phyloP scores from a whole-genome alignment of 345 rosid species.

The Kernera saxatilis region DNA sequence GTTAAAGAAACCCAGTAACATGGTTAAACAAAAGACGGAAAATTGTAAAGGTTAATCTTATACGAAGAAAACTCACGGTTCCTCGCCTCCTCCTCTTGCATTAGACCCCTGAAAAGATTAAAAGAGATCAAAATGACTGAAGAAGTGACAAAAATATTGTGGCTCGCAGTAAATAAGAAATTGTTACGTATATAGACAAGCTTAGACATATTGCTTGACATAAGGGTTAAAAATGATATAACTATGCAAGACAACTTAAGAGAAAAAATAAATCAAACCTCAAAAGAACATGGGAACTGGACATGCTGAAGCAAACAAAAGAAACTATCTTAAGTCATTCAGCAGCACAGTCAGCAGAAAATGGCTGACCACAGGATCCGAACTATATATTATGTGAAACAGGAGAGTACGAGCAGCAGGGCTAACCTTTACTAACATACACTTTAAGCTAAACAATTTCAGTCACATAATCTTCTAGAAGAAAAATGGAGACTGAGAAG shows the following conservation, averaged over 20 bases:
- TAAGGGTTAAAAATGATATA: neutral
- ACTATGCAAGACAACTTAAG: neutral
- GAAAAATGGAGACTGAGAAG: neutral
- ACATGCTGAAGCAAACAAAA: neutral
- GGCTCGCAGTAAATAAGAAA: neutral
- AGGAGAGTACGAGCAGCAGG: neutral
- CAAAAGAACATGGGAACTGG: neutral
- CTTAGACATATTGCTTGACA: neutral
- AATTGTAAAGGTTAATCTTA: neutral
- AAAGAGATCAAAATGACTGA: conserved; percentile 1
- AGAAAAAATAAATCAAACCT: neutral
- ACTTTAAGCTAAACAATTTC: conserved; percentile 7
- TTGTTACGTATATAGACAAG: neutral
- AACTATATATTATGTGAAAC: neutral
- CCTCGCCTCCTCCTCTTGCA: conserved; percentile 41
- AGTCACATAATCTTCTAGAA: neutral
- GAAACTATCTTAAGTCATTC: neutral
- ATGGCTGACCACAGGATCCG: conserved; percentile 2
- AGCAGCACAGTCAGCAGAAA: neutral
- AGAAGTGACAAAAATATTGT: conserved; percentile 1
- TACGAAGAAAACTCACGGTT: conserved; percentile 30
- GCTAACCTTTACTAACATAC: neutral
- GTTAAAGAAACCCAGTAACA: conserved; percentile 22
- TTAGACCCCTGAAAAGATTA: conserved; percentile 43
- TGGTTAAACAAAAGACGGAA: conserved; percentile 18